Conservation (phyloP, 352 stramenopile species). For the Pythium phragmitis region DNA sequence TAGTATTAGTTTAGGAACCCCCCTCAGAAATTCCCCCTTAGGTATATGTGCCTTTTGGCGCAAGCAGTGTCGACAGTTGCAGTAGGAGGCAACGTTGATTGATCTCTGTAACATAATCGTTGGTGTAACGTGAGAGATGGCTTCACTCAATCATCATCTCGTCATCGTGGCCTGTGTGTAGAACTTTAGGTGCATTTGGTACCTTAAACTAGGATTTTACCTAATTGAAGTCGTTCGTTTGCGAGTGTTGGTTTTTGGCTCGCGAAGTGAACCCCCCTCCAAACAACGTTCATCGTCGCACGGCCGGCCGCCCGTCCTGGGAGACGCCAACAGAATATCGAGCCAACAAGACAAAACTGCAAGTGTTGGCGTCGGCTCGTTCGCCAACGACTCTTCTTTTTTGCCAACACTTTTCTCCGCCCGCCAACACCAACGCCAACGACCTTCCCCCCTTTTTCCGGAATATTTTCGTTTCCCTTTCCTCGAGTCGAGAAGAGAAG, state of each 20-base stretch:
- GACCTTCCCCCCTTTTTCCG: neutral
- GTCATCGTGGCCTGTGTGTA: too few relatives aligned
- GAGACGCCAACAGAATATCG: constrained; percentile 16
- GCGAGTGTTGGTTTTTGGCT: constrained; percentile 23
- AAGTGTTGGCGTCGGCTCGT: constrained; percentile 18
- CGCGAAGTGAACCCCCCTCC: constrained; percentile 22
- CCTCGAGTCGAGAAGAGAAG: neutral
- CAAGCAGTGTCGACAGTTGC: neutral
- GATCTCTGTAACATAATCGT: constrained; percentile 7
- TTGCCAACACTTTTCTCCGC: neutral
- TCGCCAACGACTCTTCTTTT: constrained; percentile 1
- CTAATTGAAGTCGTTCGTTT: constrained; percentile 26
- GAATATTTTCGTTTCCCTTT: neutral
- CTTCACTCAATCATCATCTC: constrained; percentile 1
- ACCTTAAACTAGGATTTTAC: constrained; percentile 14
- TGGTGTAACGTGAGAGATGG: constrained; percentile 7
- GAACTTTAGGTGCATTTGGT: neutral
- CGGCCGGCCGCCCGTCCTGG: neutral
- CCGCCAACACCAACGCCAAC: neutral
- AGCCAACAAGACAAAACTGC: constrained; percentile 21
- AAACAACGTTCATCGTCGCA: neutral
- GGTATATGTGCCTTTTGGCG: neutral
- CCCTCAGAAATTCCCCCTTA: neutral
- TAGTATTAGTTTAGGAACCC: constrained; percentile 5
- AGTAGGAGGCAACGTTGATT: neutral